These are phyloP conservation scores for Alternaria conjuncta DNA, from an alignment of 2,329 filamentous ascomycete species.

Conservation along the genomic window DNA sequence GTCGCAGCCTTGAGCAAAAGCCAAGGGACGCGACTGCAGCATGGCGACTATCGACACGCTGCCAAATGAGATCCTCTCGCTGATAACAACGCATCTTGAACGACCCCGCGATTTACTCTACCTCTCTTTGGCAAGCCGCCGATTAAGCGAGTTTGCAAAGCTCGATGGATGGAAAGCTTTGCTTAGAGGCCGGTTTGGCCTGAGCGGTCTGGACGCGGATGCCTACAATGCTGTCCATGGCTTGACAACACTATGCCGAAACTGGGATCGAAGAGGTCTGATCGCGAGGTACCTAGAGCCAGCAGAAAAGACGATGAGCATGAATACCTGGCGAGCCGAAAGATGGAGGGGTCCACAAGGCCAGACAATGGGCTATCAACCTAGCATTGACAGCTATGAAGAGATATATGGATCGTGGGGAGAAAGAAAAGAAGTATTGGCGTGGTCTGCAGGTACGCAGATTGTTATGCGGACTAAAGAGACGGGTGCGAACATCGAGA, in stretches of 20 bases:
- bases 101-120: conserved; percentile 33
- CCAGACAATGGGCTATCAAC: conserved; percentile 66
- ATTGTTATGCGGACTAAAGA: conserved; percentile 59
- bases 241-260: conserved; percentile 62
- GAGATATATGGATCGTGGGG: conserved; percentile 48
- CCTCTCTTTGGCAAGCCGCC: conserved; percentile 31
- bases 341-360: conserved; percentile 52
- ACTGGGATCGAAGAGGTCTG: conserved; percentile 63
- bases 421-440: conserved; percentile 62
- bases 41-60: conserved; percentile 36
- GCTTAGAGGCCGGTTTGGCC: conserved; percentile 38
- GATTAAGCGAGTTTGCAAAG: conserved; percentile 32
- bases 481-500: conserved; percentile 40
- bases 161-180: conserved; percentile 45
- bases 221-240: conserved; percentile 55
- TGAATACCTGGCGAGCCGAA: conserved; percentile 42
- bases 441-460: conserved; percentile 66
- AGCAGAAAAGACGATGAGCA: conserved; percentile 41
- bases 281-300: conserved; percentile 61
- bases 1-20: neutral
- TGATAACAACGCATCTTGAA: conserved; percentile 39
- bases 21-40: neutral
- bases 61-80: conserved; percentile 44
- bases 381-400: conserved; percentile 65
- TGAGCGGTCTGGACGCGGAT: conserved; percentile 32